Evolutionary conservation across 768 basidiomycete genomes (phyloP), one percentile per base, ranked within the genome.

Genomic region (Serpula lacrymans): DNA sequence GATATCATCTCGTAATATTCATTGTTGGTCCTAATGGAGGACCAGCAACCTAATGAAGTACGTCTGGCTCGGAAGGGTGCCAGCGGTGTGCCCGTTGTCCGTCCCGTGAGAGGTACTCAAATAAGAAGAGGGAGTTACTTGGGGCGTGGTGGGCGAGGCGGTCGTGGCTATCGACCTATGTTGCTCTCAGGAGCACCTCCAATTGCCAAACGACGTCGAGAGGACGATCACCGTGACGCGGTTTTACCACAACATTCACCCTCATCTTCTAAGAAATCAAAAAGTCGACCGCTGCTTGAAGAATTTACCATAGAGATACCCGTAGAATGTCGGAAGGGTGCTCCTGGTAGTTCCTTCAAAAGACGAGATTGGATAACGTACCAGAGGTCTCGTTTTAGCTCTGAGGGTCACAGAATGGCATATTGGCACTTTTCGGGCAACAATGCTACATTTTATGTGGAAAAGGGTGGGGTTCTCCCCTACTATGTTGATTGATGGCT

Each of bases 41-140:
- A 70, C 45, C 44, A 46, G 2, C 69, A 71, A 37, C 67, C 65
- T 14, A 69, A 70, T 45, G 66, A 69, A 45, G 42, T 56, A 5
- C 65, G 65, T 33, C 50, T 60, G 39, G 40, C 56, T 20, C 59
- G 62, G 28, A 69, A 68, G 40, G 65, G 68, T 0, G 50, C 38
- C 6, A 31, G 53, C 1, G 16, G 26, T 12, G 39, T 69, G 3
- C 68, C 67, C 4, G 49, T 41, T 12, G 57, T 69, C 17, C 54
- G 50, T 30, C 27, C 56, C 33, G 12, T 18, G 33, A 45, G 49
- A 18, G 14, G 34, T 4, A 31, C 33, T 6, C 12, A 38, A 18
- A 12, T 23, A 5, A 37, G 31, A 21, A 32, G 20, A 33, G 27
- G 20, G n/a, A 32, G 40, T 33, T n/a, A 16, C 14, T n/a, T n/a